Base-by-base conservation (phyloP, 768 basidiomycete species). In the Galerina sulciceps region DNA sequence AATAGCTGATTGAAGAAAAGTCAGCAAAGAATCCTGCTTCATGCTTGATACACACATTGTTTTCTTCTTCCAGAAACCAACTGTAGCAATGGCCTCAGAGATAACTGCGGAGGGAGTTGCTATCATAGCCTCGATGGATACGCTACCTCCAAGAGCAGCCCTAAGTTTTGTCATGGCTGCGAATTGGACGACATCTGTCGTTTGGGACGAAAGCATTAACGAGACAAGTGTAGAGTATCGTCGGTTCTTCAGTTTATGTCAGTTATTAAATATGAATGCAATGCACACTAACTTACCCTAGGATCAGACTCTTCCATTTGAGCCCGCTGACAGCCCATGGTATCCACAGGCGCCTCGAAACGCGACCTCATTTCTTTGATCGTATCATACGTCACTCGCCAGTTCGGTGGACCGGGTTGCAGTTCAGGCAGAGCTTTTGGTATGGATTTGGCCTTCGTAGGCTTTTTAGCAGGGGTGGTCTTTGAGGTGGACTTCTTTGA, bases 131-230 rank as follows among this genome's bases (percentile, higher is more conserved):
- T 87, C 81, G 1, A 96, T 77, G 1, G 87, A 88, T 20, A 99
- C 71, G n/a, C 84, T 87, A 0, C 93, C 93, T 1, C 93, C 91
- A 3, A 99, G 71, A 0, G 86, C 84, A 1, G 70, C 68, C 15
- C 94, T 87, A 2, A 98, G 81, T 59, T 89, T 91, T 2, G 75
- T 69, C 1, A 96, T 84, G 0, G 96, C 96, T 0, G 88, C 84
- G 55, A 91, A 85, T 0, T 91, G 94, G 15, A 94, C 89, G 65
- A 92, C 87, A 69, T 96, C 95, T 67, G 96, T 98, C 4, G 96
- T 98, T 71, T 99, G 96, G 1, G 94, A 94, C 10, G 92, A 94
- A 2, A 99, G 83, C 94, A 98, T 97, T 44, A 99, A 80, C 3
- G 95, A 93, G 6, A 99, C 84, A 18, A 99, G 85, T 4, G 90